These are phyloP conservation scores for Curvularia hawaiiensis DNA, from an alignment of 2,329 filamentous ascomycete species.

Conservation along the genomic window DNA sequence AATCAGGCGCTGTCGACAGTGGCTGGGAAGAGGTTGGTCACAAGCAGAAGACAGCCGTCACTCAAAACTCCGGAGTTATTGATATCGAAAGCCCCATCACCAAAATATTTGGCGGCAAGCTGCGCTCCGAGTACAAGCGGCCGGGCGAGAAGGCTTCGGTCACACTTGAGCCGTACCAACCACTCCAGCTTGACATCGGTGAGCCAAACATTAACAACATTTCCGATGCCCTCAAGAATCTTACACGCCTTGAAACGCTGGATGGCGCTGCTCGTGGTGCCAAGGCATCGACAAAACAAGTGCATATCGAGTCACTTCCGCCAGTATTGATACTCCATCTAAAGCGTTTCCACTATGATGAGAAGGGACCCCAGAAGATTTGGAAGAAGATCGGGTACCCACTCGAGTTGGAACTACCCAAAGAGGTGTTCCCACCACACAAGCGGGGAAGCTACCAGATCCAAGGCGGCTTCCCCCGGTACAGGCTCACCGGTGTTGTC, in stretches of 20 bases:
- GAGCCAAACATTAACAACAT: conserved; percentile 87
- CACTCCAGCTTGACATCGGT: conserved; percentile 92
- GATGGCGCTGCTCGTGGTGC: conserved; percentile 81
- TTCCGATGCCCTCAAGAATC: conserved; percentile 81
- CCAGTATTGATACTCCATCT: conserved; percentile 92
- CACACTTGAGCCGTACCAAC: conserved; percentile 91
- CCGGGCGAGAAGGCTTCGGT: conserved; percentile 89
- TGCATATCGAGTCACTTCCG: conserved; percentile 90
- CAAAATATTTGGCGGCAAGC: conserved; percentile 90
- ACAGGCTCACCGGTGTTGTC: conserved; percentile 85
- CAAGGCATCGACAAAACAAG: conserved; percentile 85
- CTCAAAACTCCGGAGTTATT: conserved; percentile 79
- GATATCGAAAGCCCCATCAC: conserved; percentile 81
- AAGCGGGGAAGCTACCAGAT: conserved; percentile 69
- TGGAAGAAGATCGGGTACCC: conserved; percentile 99
- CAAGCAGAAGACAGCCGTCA: conserved; percentile 85
- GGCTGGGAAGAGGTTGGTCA: conserved; percentile 96
- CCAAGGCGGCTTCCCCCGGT: conserved; percentile 76
- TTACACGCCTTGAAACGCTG: conserved; percentile 83
- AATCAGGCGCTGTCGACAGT: conserved; percentile 57
- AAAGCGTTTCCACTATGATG: conserved; percentile 97
- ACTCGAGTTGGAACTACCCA: conserved; percentile 89
- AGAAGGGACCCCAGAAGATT: conserved; percentile 89
- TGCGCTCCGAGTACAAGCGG: conserved; percentile 87
- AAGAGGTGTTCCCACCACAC: conserved; percentile 81